Conservation (phyloP, 148 eudicot genomes). For the Vaccinium myrtillus region DNA sequence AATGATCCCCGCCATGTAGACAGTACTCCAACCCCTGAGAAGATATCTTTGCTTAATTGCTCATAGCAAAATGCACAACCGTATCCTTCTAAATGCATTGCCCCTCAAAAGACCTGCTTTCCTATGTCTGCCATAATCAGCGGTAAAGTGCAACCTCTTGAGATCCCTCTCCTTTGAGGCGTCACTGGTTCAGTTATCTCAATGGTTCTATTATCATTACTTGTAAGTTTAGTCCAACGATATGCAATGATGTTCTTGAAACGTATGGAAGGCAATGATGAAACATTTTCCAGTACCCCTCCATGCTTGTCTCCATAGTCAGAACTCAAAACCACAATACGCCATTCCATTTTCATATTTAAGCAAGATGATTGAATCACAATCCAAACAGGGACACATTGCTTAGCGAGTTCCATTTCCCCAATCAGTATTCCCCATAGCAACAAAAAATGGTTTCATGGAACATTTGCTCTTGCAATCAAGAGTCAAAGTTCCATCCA, state of each 20-base stretch:
- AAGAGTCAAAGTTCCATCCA: neutral
- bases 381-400: neutral
- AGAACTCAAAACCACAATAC: neutral
- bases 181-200: neutral
- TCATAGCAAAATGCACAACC: neutral
- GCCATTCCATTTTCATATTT: neutral
- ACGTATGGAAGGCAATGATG: neutral
- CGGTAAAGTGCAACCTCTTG: neutral
- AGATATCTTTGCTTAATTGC: neutral
- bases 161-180: neutral
- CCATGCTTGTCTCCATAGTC: slow-evolving; percentile 2
- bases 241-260: neutral
- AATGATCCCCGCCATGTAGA: neutral
- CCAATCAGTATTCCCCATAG: neutral
- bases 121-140: neutral
- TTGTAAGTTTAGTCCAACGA: neutral
- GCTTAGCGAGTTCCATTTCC: neutral
- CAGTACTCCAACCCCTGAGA: neutral
- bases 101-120: neutral
- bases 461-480: slow-evolving; percentile 5
- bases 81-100: neutral
- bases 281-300: neutral
- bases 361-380: neutral
- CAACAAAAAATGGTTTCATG: neutral
- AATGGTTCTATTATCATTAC: neutral